A percentile compares a stretch with the other conserved stretches of the same genome.
Conservation (phyloP, 2,329 filamentous ascomycete genomes). For the Ophiocordyceps polyrhachis-furcata region DNA sequence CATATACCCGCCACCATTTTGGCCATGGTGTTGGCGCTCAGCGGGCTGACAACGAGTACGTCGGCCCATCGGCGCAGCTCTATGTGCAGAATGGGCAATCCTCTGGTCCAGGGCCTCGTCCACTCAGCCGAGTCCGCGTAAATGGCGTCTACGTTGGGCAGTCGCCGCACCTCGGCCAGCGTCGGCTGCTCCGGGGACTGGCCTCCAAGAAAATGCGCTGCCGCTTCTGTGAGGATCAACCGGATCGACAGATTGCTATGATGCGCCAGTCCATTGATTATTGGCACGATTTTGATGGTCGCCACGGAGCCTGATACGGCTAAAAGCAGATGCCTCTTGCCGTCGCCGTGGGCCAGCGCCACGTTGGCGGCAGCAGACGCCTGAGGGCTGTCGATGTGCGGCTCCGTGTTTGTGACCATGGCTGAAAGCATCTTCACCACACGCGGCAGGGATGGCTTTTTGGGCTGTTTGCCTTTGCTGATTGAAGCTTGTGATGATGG, state of each 20-base stretch:
- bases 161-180: conserved; percentile 33
- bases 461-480: not conserved
- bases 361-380: conserved; percentile 14
- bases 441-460: not conserved
- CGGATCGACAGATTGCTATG: conserved; percentile 53
- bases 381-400: conserved; percentile 1
- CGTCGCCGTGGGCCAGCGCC: conserved; percentile 15
- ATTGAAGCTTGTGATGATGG: no score
- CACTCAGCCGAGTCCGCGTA: conserved; percentile 81
- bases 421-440: not conserved
- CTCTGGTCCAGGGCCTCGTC: conserved; percentile 57
- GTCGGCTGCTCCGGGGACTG: conserved; percentile 63
- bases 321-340: conserved; percentile 23
- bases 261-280: conserved; percentile 37
- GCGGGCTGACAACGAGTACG: conserved; percentile 58
- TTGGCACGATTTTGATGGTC: conserved; percentile 63
- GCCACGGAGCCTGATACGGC: conserved; percentile 45
- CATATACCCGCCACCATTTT: conserved; percentile 65
- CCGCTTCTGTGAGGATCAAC: conserved; percentile 60
- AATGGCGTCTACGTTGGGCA: conserved; percentile 61
- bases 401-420: not conserved
- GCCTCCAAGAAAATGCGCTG: conserved; percentile 56
- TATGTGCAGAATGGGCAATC: conserved; percentile 74
- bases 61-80: conserved; percentile 66
- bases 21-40: conserved; percentile 71